Evolutionary conservation across 1,284 basidiomycete genomes (phyloP).

Genomic region (Sutorius eximius): DNA sequence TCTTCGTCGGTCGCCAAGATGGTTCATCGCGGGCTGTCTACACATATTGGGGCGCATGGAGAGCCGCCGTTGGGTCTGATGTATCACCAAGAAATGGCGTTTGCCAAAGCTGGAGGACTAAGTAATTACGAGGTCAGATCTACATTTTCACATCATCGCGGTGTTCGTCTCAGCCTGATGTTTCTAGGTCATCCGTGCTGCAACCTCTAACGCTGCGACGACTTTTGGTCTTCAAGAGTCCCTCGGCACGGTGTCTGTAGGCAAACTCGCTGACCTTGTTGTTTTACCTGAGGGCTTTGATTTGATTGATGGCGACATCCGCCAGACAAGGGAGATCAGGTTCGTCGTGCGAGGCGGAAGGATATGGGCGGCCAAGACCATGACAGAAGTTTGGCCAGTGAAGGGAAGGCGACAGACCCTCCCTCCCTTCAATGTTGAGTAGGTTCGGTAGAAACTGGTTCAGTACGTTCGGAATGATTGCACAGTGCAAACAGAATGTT

Average conservation of each 20-base stretch:
- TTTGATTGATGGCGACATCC: constrained; percentile 54
- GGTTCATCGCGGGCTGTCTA: constrained; percentile 56
- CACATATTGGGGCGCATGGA: constrained; percentile 74
- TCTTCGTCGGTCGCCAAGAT: constrained; percentile 66
- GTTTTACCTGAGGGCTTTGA: constrained; percentile 60
- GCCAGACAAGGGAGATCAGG: constrained; percentile 46
- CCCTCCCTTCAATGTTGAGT: constrained; percentile 63
- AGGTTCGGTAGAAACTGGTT: constrained; percentile 7
- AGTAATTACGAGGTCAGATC: constrained; percentile 47
- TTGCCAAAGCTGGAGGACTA: constrained; percentile 57
- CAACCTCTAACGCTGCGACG: constrained; percentile 60
- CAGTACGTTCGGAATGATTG: background rate
- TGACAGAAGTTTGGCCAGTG: constrained; percentile 70
- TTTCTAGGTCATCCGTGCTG: constrained; percentile 60
- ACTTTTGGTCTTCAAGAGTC: constrained; percentile 62
- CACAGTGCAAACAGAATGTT: background rate
- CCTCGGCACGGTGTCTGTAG: constrained; percentile 58
- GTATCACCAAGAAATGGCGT: constrained; percentile 72
- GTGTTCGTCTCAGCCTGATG: background rate
- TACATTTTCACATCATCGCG: background rate
- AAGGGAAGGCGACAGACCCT: constrained; percentile 52
- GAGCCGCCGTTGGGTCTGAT: constrained; percentile 71
- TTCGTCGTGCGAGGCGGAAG: constrained; percentile 63
- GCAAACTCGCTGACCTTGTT: constrained; percentile 69
- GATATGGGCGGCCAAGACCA: constrained; percentile 62